Percentiles rank a stretch among this genome's conserved stretches.
Evolutionary conservation across 176 grass and related monocot genomes (phyloP).

Genomic region (Themeda triandra): DNA sequence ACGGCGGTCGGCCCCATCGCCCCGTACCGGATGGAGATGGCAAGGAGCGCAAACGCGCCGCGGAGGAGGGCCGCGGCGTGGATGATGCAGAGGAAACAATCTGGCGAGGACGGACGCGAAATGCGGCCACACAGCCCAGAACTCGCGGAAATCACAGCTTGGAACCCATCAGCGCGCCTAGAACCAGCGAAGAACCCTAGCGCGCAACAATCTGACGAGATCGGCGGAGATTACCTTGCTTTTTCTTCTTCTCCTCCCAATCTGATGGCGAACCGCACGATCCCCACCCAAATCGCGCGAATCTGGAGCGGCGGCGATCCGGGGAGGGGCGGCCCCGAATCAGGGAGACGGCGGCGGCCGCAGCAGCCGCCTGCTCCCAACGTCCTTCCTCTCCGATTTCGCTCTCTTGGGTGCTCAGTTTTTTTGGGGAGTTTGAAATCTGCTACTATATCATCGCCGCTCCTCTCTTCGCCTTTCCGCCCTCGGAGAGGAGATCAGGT

Average conservation of each 20-base stretch:
- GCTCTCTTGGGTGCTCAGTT: background rate
- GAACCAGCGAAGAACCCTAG: background rate
- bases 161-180: background rate
- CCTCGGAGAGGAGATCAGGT: no score
- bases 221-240: background rate
- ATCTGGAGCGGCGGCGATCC: slow-evolving; percentile 1
- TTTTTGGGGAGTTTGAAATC: slow-evolving; percentile 20
- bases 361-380: background rate
- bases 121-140: background rate
- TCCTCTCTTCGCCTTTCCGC: background rate
- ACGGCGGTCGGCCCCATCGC: background rate
- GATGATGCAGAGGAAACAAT: background rate
- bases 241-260: background rate
- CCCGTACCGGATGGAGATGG: background rate
- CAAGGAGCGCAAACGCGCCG: background rate
- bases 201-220: background rate
- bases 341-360: background rate
- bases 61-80: background rate
- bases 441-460: background rate
- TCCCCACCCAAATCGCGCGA: background rate
- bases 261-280: background rate
- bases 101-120: background rate
- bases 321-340: background rate
- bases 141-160: background rate
- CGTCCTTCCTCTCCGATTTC: background rate